Percentiles rank a stretch among this genome's conserved stretches.
Evolutionary conservation across 2,329 filamentous ascomycete species (phyloP).

Genomic region (Scytalidium sp.): DNA sequence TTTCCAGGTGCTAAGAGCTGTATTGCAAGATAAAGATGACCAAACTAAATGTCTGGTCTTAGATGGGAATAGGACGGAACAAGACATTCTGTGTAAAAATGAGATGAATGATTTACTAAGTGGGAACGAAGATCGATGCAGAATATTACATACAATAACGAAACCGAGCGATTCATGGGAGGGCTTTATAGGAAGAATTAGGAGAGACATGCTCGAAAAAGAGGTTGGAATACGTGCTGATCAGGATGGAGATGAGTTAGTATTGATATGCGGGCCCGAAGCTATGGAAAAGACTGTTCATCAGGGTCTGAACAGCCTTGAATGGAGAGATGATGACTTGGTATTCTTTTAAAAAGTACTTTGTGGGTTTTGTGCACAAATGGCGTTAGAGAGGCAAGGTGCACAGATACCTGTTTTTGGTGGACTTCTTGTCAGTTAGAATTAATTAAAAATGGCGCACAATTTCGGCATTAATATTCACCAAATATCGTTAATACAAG

Average conservation of each 20-base stretch:
- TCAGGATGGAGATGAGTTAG: constrained; percentile 52
- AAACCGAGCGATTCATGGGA: constrained; percentile 62
- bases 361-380: background rate
- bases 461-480: too few relatives aligned
- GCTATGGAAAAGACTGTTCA: constrained; percentile 68
- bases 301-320: constrained; percentile 53
- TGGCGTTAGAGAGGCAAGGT: too few relatives aligned
- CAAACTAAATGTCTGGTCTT: constrained; percentile 68
- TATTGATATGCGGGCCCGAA: constrained; percentile 77
- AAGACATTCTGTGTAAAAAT: constrained; percentile 76
- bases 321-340: constrained; percentile 71
- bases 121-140: constrained; percentile 54
- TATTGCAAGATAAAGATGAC: constrained; percentile 64
- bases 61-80: constrained; percentile 72
- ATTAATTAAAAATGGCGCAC: too few relatives aligned
- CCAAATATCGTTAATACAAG: too few relatives aligned
- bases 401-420: too few relatives aligned
- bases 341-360: constrained; percentile 64
- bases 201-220: constrained; percentile 56
- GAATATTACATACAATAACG: constrained; percentile 68
- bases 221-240: constrained; percentile 44
- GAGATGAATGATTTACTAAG: constrained; percentile 66
- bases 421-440: too few relatives aligned
- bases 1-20: constrained; percentile 75
- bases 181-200: constrained; percentile 67